Percentiles rank a stretch among this genome's conserved stretches.
Evolutionary conservation across 2,329 filamentous ascomycete genomes (phyloP).

Genomic region (Nemania sp.): DNA sequence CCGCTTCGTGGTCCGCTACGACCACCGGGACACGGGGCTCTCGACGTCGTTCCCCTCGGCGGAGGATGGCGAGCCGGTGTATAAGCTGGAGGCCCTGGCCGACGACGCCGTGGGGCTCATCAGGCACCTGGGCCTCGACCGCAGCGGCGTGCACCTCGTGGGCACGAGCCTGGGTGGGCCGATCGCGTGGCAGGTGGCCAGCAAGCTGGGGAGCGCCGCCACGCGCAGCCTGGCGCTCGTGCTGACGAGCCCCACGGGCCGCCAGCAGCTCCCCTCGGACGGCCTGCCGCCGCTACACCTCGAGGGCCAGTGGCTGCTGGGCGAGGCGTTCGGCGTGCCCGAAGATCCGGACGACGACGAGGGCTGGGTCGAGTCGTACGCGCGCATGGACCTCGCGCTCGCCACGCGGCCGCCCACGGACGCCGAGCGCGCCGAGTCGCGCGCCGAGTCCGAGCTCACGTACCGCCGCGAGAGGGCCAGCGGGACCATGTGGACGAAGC

Average conservation of each 20-base stretch:
- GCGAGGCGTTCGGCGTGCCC: constrained; percentile 16
- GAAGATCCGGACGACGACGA: constrained; percentile 25
- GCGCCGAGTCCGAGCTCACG: constrained; percentile 25
- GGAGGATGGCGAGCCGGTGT: constrained; percentile 23
- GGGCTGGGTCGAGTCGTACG: constrained; percentile 26
- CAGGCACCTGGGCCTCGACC: constrained; percentile 33
- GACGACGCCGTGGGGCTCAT: constrained; percentile 37
- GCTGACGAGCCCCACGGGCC: constrained; percentile 32
- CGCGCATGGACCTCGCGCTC: constrained; percentile 19
- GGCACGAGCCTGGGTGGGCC: constrained; percentile 38
- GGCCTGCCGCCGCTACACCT: constrained; percentile 13
- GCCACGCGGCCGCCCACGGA: constrained; percentile 24
- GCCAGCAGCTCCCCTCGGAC: constrained; percentile 26
- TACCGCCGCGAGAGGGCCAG: constrained; percentile 28
- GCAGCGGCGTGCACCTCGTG: constrained; percentile 34
- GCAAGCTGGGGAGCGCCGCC: constrained; percentile 22
- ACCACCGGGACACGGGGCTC: constrained; percentile 20
- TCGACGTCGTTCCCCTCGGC: constrained; percentile 31
- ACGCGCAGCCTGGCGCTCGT: constrained; percentile 35
- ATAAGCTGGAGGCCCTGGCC: constrained; percentile 37
- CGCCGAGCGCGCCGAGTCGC: constrained; percentile 23
- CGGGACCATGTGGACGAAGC: constrained; percentile 37
- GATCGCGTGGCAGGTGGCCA: constrained; percentile 33
- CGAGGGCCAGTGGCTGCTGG: constrained; percentile 20
- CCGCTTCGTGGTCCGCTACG: constrained; percentile 18